Evolutionary conservation across 495 filamentous ascomycete genomes (phyloP), one percentile per base, ranked within the genome.

Genomic region (Penicillium nucicola): DNA sequence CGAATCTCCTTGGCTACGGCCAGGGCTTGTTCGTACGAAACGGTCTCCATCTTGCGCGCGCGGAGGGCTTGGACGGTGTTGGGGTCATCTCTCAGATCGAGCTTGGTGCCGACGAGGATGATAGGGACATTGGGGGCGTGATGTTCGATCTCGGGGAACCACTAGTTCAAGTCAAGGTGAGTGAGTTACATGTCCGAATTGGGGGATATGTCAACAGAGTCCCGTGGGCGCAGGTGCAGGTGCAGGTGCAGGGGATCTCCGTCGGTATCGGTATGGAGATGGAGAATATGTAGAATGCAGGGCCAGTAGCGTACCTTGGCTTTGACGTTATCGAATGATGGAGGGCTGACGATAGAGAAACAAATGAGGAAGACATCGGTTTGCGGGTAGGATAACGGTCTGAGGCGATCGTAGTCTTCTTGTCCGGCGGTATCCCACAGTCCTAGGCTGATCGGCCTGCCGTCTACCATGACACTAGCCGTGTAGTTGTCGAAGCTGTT

Each of bases 361-460:
- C 93, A 97, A 62, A 97, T 95, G 38, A 98, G 78, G 72, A 97
- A 97, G 31, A 97, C 93, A 63, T 98, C 92, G 47, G 93, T 98
- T 72, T 97, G 93, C 6, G 93, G 93, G 68, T 98, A 97, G 15
- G 90, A 96, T 41, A 98, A 85, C 53, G 93, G 93, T 59, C 93
- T 83, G 60, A 97, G 83, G 66, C 93, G 83, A 69, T 97, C 93
- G 71, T 98, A 96, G 77, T 96, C 92, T 78, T 98, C 93, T 77
- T 97, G 92, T 64, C 92, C 93, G 58, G 93, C 93, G 60, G 93
- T 98, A 85, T 98, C 93, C 93, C 93, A 97, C 33, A 98, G 75
- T 57, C 93, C 93, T 57, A 98, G 74, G 71, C 91, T 96, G 69
- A 98, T 95, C 32, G 93, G 93, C 71, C 92, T 91, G 56, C 89